These are phyloP conservation scores for Amanita inopinata DNA, from an alignment of 768 basidiomycete species.

Conservation along the genomic window DNA sequence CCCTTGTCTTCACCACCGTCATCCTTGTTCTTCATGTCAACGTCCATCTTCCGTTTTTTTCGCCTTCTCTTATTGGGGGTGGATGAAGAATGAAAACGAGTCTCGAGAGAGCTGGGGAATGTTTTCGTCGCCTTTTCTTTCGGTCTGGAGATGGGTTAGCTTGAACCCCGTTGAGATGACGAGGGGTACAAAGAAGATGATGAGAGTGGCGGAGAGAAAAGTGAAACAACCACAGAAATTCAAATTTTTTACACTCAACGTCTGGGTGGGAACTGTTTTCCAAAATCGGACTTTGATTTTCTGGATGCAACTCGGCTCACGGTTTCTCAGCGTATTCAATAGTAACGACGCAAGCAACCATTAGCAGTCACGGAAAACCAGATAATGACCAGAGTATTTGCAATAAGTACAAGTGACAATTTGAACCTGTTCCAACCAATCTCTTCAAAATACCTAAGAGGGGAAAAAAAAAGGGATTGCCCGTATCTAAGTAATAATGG, in stretches of 20 bases:
- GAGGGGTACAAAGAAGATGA: neutral
- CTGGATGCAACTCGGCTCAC: too few relatives aligned
- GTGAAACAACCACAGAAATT: conserved; percentile 2
- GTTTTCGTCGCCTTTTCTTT: neutral
- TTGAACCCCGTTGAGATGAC: neutral
- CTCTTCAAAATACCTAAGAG: too few relatives aligned
- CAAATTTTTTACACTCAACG: neutral
- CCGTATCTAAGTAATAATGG: too few relatives aligned
- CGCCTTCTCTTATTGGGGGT: neutral
- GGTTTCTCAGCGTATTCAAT: too few relatives aligned
- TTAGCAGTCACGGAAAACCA: too few relatives aligned
- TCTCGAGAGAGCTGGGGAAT: neutral
- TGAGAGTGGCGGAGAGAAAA: neutral
- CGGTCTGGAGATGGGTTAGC: neutral
- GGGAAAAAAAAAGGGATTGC: too few relatives aligned
- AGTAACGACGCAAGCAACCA: too few relatives aligned
- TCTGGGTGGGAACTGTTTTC: conserved; percentile 3
- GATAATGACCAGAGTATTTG: too few relatives aligned
- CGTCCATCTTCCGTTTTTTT: conserved; percentile 42
- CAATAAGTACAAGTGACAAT: too few relatives aligned
- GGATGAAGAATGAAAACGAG: too few relatives aligned
- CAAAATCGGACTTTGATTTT: neutral
- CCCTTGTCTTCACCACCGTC: conserved; percentile 61
- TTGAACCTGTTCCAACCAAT: too few relatives aligned
- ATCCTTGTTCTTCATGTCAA: conserved; percentile 76